Evolutionary conservation across 495 filamentous ascomycete species (phyloP), one percentile per base, ranked within the genome.

Genomic region (Apodospora peruviana): DNA sequence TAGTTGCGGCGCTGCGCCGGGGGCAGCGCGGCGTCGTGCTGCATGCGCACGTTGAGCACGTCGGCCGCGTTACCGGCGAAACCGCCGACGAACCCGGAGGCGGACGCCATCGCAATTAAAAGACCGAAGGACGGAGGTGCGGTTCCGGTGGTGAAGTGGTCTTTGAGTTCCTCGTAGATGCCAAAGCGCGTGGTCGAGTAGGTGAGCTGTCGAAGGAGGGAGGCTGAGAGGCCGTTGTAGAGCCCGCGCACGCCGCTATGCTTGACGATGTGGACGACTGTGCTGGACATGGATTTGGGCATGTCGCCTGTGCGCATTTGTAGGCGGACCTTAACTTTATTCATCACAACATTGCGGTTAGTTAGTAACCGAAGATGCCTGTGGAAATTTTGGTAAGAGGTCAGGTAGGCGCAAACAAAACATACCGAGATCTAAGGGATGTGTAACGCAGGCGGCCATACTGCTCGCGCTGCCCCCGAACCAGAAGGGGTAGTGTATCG

Each of bases 21-120:
- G 0, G 90, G 87, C 4, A 96, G 79, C 0, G 91, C 81, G 11
- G 87, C 84, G 64, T 97, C 93, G 71, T 91, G 85, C 67, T 98
- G 93, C 93, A 98, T 98, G 54, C 93, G 90, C 36, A 98, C 93
- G 69, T 98, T 98, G 48, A 96, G 77, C 10, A 98, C 87, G 62
- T 98, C 93, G 48, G 91, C 91, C 0, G 90, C 87, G 68, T 97
- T 97, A 48, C 93, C 93, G 10, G 87, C 86, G 7, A 96, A 64
- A 20, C 93, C 93, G 48, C 93, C 93, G 4, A 96, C 68, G 66
- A 96, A 86, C 40, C 93, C 93, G 2, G 93, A 94, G 17, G 78
- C 73, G 11, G 80, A 84, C 45, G 91, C 85, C 61, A 97, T 87
- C 51, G 76, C 84, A 53, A 97, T 72, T 1, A 98, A 81, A 17